Conservation (phyloP, 176 grass and related monocot species). For the Microstegium vimineum region DNA sequence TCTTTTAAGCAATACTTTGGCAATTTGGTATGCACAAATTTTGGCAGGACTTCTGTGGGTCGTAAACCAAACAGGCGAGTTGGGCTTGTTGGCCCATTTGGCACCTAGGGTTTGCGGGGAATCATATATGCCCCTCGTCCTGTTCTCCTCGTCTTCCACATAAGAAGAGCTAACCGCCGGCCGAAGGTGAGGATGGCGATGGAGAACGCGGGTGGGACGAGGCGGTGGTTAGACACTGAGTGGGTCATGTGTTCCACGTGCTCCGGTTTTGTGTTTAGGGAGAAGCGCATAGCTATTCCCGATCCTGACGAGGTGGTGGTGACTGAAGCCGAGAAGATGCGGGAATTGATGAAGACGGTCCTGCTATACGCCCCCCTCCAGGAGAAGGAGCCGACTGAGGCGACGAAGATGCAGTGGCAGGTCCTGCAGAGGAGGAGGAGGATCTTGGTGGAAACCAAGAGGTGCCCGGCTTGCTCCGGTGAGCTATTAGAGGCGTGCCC, state of each 20-base stretch:
- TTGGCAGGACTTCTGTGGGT: too few relatives aligned
- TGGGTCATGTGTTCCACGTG: neutral
- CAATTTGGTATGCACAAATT: too few relatives aligned
- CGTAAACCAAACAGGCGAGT: too few relatives aligned
- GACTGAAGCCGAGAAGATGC: neutral
- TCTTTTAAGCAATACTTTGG: too few relatives aligned
- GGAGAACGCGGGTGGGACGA: neutral
- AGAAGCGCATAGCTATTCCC: too few relatives aligned
- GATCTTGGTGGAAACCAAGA: neutral
- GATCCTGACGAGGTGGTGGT: neutral
- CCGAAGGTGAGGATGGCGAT: neutral
- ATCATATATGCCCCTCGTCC: too few relatives aligned
- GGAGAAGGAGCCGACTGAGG: neutral
- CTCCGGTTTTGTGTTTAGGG: neutral
- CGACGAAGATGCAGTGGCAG: neutral
- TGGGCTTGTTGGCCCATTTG: too few relatives aligned
- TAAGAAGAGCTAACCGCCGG: too few relatives aligned
- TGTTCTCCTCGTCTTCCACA: too few relatives aligned
- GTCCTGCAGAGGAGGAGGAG: neutral
- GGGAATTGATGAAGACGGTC: neutral
- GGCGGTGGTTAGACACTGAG: neutral
- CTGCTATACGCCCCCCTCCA: neutral
- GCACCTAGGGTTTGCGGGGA: too few relatives aligned
- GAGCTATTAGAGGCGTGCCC: neutral
- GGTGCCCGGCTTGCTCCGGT: neutral